phyloP scores from a whole-genome alignment of 1,284 basidiomycete species.

The Inonotus obliquus region DNA sequence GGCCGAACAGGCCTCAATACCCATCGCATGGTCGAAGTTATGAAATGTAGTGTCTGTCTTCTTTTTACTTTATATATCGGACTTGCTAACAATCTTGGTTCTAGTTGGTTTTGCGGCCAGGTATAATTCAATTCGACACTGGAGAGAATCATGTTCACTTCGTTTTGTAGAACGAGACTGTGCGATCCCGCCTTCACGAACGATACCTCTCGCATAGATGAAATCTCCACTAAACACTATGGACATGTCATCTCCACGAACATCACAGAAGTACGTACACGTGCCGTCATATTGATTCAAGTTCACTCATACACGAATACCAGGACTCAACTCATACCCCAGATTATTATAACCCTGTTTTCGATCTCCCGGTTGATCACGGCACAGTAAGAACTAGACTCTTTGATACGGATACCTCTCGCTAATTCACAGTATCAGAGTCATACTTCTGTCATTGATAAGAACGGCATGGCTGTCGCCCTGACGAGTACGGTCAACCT shows the following conservation, averaged over 20 bases:
- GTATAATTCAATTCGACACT: conserved; percentile 31
- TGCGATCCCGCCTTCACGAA: conserved; percentile 70
- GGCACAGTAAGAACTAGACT: conserved; percentile 62
- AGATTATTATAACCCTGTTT: conserved; percentile 81
- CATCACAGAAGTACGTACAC: conserved; percentile 69
- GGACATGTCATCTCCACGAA: conserved; percentile 57
- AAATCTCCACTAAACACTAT: conserved; percentile 71
- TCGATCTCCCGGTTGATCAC: conserved; percentile 74
- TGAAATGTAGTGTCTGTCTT: conserved; percentile 55
- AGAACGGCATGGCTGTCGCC: conserved; percentile 79
- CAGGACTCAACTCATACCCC: conserved; percentile 77
- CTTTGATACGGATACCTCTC: background rate
- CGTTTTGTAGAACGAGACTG: conserved; percentile 64
- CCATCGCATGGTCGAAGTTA: conserved; percentile 71
- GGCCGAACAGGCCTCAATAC: conserved; percentile 52
- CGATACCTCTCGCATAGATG: conserved; percentile 49
- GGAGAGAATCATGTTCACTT: conserved; percentile 2
- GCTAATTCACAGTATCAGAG: conserved; percentile 44
- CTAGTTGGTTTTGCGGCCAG: conserved; percentile 71
- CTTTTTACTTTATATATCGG: background rate
- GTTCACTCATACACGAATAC: conserved; percentile 19
- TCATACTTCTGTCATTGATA: conserved; percentile 79
- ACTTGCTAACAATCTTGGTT: conserved; percentile 18
- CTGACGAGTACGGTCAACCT: conserved; percentile 87
- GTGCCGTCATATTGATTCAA: conserved; percentile 3